A percentile compares a stretch with the other conserved stretches of the same genome.
Evolutionary conservation across 1,139 yeast species (phyloP).

Genomic region (Lodderomyces theae): DNA sequence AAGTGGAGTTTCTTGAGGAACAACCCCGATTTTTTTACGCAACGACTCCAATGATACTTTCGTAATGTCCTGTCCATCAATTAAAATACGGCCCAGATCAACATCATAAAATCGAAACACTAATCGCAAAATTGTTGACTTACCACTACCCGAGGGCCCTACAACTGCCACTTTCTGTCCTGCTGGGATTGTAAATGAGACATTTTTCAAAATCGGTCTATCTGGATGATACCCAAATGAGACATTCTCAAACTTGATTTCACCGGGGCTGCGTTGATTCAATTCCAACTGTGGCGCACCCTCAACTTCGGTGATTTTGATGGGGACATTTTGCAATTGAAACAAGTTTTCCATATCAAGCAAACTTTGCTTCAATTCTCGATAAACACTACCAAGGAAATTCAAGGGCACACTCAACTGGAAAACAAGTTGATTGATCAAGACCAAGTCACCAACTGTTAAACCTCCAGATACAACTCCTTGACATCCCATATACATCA

Average conservation of each 20-base stretch:
- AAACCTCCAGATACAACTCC: conserved; percentile 82
- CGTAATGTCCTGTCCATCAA: conserved; percentile 88
- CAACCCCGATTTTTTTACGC: conserved; percentile 78
- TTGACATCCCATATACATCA: conserved; percentile 99
- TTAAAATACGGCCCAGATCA: conserved; percentile 67
- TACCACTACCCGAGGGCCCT: conserved; percentile 95
- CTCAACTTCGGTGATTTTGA: conserved; percentile 60
- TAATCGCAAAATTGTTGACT: conserved; percentile 81
- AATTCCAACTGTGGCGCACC: conserved; percentile 61
- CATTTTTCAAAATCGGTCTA: conserved; percentile 79
- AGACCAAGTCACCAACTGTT: conserved; percentile 94
- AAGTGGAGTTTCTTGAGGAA: conserved; percentile 96
- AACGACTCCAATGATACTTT: conserved; percentile 74
- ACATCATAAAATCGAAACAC: conserved; percentile 91
- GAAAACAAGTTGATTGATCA: conserved; percentile 92
- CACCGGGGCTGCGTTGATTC: conserved; percentile 51
- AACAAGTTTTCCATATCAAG: conserved; percentile 91
- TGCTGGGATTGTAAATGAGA: conserved; percentile 82
- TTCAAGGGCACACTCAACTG: conserved; percentile 93
- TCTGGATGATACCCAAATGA: conserved; percentile 90
- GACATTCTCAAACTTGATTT: conserved; percentile 85
- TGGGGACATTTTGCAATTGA: conserved; percentile 72
- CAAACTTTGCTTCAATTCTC: conserved; percentile 89
- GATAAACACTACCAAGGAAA: conserved; percentile 89
- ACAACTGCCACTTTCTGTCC: conserved; percentile 91